Evolutionary conservation across 192 early-diverging fungal genomes (phyloP).

Genomic region (Coemansia guatemalensis): DNA sequence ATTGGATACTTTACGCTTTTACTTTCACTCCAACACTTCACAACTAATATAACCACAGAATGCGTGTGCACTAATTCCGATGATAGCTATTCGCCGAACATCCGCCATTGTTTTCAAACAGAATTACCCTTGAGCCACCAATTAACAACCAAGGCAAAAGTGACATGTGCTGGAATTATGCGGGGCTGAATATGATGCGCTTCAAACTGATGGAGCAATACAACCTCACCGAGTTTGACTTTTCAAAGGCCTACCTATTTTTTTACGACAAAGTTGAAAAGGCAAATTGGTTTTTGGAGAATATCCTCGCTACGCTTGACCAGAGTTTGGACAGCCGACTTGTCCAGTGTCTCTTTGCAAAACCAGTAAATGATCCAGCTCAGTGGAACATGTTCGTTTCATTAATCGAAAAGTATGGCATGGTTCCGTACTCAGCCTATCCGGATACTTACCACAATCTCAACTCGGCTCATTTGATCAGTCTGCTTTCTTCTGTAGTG

Average conservation of each 20-base stretch:
- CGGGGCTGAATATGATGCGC: conserved; percentile 72
- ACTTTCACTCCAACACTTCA: no score
- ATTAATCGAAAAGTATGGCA: conserved; percentile 71
- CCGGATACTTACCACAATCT: conserved; percentile 68
- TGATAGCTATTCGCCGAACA: no score
- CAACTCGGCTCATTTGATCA: conserved; percentile 59
- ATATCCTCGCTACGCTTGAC: conserved; percentile 65
- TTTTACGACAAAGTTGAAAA: no score
- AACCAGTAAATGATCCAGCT: conserved; percentile 69
- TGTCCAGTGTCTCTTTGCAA: conserved; percentile 65
- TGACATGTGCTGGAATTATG: conserved; percentile 83
- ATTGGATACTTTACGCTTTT: no score
- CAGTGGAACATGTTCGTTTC: conserved; percentile 82
- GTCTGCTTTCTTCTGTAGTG: conserved; percentile 61
- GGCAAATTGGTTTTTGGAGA: conserved; percentile 81
- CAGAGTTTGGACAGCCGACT: conserved; percentile 63
- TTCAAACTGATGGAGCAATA: conserved; percentile 67
- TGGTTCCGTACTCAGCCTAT: conserved; percentile 67
- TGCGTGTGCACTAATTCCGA: no score
- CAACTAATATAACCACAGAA: no score
- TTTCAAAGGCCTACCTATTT: conserved; percentile 80
- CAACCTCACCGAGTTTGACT: conserved; percentile 74
- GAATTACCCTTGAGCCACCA: conserved; percentile 49
- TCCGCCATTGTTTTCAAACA: conserved; percentile 40
- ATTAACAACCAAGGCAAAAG: conserved; percentile 72